Conservation (phyloP, 78 protist species). For the Dictyostelium brefeldianum region DNA sequence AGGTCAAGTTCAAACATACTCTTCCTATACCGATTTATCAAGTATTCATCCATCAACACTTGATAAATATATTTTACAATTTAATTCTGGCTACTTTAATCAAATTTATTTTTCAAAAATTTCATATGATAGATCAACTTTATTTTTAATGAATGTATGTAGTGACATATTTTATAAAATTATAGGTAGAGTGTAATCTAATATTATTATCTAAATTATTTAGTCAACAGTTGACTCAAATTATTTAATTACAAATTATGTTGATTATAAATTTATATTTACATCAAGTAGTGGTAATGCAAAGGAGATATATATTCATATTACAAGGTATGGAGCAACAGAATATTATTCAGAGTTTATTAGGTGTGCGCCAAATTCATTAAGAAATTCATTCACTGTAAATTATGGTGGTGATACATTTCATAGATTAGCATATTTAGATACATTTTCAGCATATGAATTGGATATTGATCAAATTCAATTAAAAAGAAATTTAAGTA, state of each 20-base stretch:
- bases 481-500: neutral
- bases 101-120: neutral
- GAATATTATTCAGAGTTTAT: neutral
- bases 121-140: neutral
- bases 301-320: neutral
- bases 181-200: too few species aligned
- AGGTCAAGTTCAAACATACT: neutral
- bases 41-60: neutral
- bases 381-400: constrained; percentile 19
- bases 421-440: neutral
- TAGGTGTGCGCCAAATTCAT: neutral
- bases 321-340: too few species aligned
- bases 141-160: neutral
- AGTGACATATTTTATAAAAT: too few species aligned
- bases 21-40: neutral
- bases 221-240: neutral
- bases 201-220: too few species aligned
- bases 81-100: neutral
- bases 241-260: neutral
- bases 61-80: neutral
- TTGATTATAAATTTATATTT: neutral
- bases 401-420: neutral
- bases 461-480: neutral
- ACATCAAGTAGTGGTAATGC: neutral
- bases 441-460: neutral